Conservation (phyloP, 129 eudicot species). For the Chrysanthemum lavandulifolium region DNA sequence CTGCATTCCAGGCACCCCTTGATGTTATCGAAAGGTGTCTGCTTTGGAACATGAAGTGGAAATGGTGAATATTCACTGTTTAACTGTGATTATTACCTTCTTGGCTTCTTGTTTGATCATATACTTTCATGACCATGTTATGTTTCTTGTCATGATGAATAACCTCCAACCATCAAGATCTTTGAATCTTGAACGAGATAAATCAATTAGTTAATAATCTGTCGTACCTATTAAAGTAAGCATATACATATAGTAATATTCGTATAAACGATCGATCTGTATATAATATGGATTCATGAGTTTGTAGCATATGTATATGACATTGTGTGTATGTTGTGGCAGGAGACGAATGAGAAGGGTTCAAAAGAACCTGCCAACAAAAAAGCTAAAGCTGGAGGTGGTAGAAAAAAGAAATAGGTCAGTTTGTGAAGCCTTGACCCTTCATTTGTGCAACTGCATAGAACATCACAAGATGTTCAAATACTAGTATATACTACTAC, state of each 20-base stretch:
- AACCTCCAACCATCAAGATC: background rate
- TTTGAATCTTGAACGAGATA: slow-evolving; percentile 4
- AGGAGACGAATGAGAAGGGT: slow-evolving; percentile 53
- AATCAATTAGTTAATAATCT: background rate
- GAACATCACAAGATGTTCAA: background rate
- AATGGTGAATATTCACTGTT: slow-evolving; percentile 46
- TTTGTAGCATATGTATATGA: slow-evolving; percentile 7
- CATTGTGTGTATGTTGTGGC: background rate
- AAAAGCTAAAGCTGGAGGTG: slow-evolving; percentile 59
- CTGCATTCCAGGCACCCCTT: slow-evolving; percentile 37
- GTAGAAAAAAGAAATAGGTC: slow-evolving; percentile 64
- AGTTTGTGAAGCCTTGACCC: background rate
- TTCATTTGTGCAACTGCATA: background rate
- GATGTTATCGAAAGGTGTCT: slow-evolving; percentile 44
- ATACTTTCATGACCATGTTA: slow-evolving; percentile 1
- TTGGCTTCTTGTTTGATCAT: slow-evolving; percentile 19
- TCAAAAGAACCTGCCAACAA: slow-evolving; percentile 59
- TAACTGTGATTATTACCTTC: slow-evolving; percentile 13
- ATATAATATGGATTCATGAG: background rate
- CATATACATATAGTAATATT: no score
- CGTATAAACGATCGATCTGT: no score
- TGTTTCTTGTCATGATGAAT: background rate
- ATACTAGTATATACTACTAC: background rate
- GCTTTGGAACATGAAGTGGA: slow-evolving; percentile 54
- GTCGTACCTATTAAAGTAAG: no score